Conservation (phyloP, 768 basidiomycete genomes). For the Amanita molliuscula region DNA sequence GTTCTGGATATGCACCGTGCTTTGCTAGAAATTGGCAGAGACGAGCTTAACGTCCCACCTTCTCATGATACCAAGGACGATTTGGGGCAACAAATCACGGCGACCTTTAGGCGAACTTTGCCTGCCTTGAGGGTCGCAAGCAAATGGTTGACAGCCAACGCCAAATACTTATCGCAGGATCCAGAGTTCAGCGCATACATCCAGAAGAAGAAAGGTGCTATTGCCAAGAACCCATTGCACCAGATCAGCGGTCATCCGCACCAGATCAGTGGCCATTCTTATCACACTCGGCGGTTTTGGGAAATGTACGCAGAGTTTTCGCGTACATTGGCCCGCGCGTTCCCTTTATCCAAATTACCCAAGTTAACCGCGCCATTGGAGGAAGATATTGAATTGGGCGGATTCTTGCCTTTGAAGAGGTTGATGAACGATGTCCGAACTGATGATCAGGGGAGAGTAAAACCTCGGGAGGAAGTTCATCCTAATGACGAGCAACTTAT, state of each 20-base stretch:
- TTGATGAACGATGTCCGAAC: slow-evolving; percentile 29
- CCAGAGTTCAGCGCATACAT: slow-evolving; percentile 24
- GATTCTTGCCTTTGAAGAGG: slow-evolving; percentile 75
- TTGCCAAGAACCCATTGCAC: slow-evolving; percentile 14
- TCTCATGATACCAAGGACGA: slow-evolving; percentile 46
- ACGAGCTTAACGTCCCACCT: slow-evolving; percentile 48
- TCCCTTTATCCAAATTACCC: slow-evolving; percentile 59
- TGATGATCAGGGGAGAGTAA: slow-evolving; percentile 11
- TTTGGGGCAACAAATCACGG: slow-evolving; percentile 77
- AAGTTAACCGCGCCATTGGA: slow-evolving; percentile 55
- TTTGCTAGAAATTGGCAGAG: slow-evolving; percentile 55
- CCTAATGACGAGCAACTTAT: slow-evolving; percentile 96
- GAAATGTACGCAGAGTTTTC: slow-evolving; percentile 56
- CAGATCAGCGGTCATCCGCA: slow-evolving; percentile 23
- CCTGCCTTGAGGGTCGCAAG: slow-evolving; percentile 81
- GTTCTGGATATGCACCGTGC: slow-evolving; percentile 52
- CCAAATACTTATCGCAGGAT: slow-evolving; percentile 51
- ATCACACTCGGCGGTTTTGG: slow-evolving; percentile 56
- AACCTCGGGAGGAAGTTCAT: slow-evolving; percentile 38
- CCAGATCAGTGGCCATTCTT: slow-evolving; percentile 26
- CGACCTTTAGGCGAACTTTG: slow-evolving; percentile 74
- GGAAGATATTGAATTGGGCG: slow-evolving; percentile 83
- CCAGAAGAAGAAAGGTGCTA: slow-evolving; percentile 9
- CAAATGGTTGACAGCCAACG: slow-evolving; percentile 81
- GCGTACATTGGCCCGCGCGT: slow-evolving; percentile 47